Evolutionary conservation across 2,329 filamentous ascomycete genomes (phyloP), one percentile per base, ranked within the genome.

Genomic region (Cercospora brassicicola): DNA sequence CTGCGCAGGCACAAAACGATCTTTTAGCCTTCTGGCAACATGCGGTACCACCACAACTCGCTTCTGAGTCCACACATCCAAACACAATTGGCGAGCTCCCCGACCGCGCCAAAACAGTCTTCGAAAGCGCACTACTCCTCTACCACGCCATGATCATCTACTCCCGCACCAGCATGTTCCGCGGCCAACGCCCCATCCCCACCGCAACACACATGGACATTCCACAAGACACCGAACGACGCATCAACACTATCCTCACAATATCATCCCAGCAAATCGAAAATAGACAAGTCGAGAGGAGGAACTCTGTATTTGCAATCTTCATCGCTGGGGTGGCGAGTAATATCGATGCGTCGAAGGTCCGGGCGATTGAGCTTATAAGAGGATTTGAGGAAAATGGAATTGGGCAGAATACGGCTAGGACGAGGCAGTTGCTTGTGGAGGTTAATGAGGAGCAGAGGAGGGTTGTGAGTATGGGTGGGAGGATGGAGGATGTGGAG

Each of bases 131-230:
- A 2, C 77, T 80, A 39, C 75, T 84, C 8, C 79, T 87, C 11
- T 86, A 84, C 75, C 83, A 85, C 69, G 79, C 74, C 18, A 65
- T 80, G 53, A 78, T 84, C 18, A 80, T 88, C 61, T 87, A 86
- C 73, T 81, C 82, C n/a, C 82, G 84, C 65, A 86, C 83, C 4
- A 84, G 82, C 71, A 84, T 87, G 81, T 86, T 82, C 79, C 80
- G 82, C 2, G 77, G 78, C 4, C 85, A 87, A 74, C 75, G 80
- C 2, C 71, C 80, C 9, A 79, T 83, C 23, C 79, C 77, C 1
- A 78, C 76, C 8, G 77, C 79, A 15, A 75, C 78, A 30, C 69
- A 72, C 18, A 31, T 61, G 36, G 67, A 72, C 15, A 75, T 79
- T 20, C 74, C 80, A 36, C 70, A 76, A 26, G 82, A 86, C 68